Evolutionary conservation across 108 stramenopile species (phyloP).

Genomic region (Nitzschia inconspicua): DNA sequence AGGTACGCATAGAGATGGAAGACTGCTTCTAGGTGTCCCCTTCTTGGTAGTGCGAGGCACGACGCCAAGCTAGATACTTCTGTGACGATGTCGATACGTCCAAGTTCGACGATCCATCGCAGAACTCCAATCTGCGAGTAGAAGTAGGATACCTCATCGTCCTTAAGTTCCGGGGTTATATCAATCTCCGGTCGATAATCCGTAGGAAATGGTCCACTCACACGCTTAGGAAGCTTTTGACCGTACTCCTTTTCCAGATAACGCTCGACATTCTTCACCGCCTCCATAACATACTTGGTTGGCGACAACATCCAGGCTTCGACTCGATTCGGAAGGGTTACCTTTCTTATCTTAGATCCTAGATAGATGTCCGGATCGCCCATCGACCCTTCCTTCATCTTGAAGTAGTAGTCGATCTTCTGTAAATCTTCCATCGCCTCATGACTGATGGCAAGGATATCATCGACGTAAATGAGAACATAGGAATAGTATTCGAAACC

Average conservation of each 20-base stretch:
- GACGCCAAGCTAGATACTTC: constrained; percentile 45
- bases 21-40: constrained; percentile 40
- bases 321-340: too few relatives aligned
- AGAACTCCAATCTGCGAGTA: constrained; percentile 39
- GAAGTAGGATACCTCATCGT: constrained; percentile 17
- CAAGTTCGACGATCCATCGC: constrained; percentile 50
- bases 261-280: background rate
- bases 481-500: constrained; percentile 17
- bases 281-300: background rate
- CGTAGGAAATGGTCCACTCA: background rate
- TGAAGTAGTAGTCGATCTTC: too few relatives aligned
- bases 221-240: too few relatives aligned
- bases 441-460: constrained; percentile 15
- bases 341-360: too few relatives aligned
- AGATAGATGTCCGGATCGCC: constrained; percentile 14
- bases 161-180: constrained; percentile 11
- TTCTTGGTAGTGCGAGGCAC: constrained; percentile 28
- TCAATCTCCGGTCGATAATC: constrained; percentile 15
- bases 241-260: background rate
- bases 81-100: constrained; percentile 36
- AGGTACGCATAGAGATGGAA: constrained; percentile 34
- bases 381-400: constrained; percentile 8
- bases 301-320: background rate
- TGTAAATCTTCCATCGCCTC: too few relatives aligned
- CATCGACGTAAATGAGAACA: constrained; percentile 16